Evolutionary conservation across 306 rosid genomes (phyloP).

Genomic region (Casuarina cunninghamiana): DNA sequence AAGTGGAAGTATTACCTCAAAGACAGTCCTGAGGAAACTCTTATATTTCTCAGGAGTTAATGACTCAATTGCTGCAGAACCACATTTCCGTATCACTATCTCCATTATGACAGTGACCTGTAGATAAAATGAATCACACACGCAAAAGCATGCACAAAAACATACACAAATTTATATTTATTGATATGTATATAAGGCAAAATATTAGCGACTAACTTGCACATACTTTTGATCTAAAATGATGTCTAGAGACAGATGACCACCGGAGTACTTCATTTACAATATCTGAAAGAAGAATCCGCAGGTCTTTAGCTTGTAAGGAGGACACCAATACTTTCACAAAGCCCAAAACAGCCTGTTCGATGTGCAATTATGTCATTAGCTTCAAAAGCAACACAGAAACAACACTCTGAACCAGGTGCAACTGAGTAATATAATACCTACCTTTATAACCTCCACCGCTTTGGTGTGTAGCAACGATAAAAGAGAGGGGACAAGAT

Average conservation of each 20-base stretch:
- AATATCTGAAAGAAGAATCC: constrained; percentile 57
- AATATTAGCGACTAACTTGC: constrained; percentile 18
- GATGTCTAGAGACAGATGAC: constrained; percentile 82
- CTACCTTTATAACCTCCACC: constrained; percentile 76
- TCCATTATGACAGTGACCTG: constrained; percentile 78
- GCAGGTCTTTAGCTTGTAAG: constrained; percentile 62
- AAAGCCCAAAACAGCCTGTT: constrained; percentile 93
- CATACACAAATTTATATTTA: not conserved
- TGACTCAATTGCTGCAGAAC: constrained; percentile 61
- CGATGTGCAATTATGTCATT: constrained; percentile 29
- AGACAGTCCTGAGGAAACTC: constrained; percentile 58
- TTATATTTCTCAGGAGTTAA: constrained; percentile 68
- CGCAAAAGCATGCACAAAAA: not conserved
- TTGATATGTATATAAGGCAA: not conserved
- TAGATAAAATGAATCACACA: constrained; percentile 20
- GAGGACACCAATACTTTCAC: constrained; percentile 85
- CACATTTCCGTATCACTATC: constrained; percentile 82
- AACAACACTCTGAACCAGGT: constrained; percentile 21
- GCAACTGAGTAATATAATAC: constrained; percentile 25
- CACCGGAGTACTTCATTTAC: constrained; percentile 64
- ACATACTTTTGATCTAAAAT: constrained; percentile 82
- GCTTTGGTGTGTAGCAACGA: constrained; percentile 77
- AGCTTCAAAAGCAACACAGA: constrained; percentile 20
- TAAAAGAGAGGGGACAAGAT: constrained; percentile 73
- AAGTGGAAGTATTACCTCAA: constrained; percentile 54